These are phyloP conservation scores for Colletotrichum camelliae DNA, from an alignment of 2,329 filamentous ascomycete genomes.

Conservation along the genomic window DNA sequence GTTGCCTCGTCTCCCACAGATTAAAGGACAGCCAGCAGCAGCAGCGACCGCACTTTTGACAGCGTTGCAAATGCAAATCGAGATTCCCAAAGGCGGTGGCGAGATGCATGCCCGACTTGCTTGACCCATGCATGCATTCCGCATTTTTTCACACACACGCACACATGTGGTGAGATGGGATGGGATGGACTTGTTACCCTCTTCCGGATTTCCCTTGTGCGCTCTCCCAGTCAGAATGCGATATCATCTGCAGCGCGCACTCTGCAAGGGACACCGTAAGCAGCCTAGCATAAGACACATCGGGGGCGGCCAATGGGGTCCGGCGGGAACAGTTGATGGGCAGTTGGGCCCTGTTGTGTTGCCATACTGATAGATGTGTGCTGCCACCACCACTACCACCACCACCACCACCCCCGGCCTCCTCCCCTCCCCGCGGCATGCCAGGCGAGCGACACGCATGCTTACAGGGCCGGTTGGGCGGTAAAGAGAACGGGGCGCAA, in stretches of 20 bases:
- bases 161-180: neutral
- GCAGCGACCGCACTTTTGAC: neutral
- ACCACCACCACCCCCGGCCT: neutral
- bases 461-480: neutral
- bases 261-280: conserved; percentile 18
- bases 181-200: neutral
- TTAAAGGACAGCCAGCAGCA: neutral
- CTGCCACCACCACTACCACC: neutral
- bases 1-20: neutral
- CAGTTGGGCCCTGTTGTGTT: neutral
- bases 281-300: neutral
- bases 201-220: neutral
- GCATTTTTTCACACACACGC: neutral
- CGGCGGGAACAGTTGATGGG: neutral
- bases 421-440: neutral
- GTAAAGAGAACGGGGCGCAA: neutral
- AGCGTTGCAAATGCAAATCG: neutral
- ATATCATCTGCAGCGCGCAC: conserved; percentile 18
- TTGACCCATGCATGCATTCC: neutral
- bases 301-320: neutral
- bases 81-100: neutral
- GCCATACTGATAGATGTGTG: neutral
- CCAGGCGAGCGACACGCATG: neutral
- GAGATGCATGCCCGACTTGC: neutral
- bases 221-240: neutral